phyloP scores from a whole-genome alignment of 768 basidiomycete genomes.

The Baorangia bicolor region DNA sequence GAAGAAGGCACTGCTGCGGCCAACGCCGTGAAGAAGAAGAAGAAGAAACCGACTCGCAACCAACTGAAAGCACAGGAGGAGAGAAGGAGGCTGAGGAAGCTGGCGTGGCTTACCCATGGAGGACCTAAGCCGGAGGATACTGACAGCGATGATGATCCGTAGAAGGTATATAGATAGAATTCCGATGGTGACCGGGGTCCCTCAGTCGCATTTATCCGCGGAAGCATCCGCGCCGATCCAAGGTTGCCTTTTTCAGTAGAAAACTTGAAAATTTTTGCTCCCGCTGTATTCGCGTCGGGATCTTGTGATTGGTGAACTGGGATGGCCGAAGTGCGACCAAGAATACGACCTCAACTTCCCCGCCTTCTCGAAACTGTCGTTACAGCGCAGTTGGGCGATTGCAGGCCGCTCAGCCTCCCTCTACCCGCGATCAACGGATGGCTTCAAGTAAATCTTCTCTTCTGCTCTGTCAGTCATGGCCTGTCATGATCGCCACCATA shows the following conservation, averaged over 20 bases:
- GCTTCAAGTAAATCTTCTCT: background rate
- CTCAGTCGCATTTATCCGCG: conserved; percentile 17
- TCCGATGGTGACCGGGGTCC: conserved; percentile 20
- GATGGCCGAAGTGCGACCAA: too few species aligned
- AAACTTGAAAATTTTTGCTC: background rate
- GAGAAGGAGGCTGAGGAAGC: conserved; percentile 72
- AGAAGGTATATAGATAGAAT: conserved; percentile 5
- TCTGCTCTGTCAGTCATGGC: background rate
- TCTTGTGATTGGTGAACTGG: background rate
- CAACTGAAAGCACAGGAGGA: conserved; percentile 89
- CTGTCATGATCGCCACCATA: conserved; percentile 22
- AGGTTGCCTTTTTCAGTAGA: conserved; percentile 28
- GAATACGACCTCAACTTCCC: background rate
- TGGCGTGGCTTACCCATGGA: conserved; percentile 80
- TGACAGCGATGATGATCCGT: conserved; percentile 53
- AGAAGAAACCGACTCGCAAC: conserved; percentile 91
- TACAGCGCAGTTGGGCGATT: conserved; percentile 14
- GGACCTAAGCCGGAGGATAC: conserved; percentile 84
- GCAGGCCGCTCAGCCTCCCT: conserved; percentile 17
- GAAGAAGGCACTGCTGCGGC: conserved; percentile 50
- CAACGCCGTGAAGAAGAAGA: conserved; percentile 67
- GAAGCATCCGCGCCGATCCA: conserved; percentile 32
- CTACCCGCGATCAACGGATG: conserved; percentile 19
- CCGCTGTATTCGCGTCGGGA: background rate
- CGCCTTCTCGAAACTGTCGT: conserved; percentile 16